Percentiles rank a stretch among this genome's conserved stretches.
Evolutionary conservation across 306 rosid species (phyloP).

Genomic region (Aeschynomene evenia): DNA sequence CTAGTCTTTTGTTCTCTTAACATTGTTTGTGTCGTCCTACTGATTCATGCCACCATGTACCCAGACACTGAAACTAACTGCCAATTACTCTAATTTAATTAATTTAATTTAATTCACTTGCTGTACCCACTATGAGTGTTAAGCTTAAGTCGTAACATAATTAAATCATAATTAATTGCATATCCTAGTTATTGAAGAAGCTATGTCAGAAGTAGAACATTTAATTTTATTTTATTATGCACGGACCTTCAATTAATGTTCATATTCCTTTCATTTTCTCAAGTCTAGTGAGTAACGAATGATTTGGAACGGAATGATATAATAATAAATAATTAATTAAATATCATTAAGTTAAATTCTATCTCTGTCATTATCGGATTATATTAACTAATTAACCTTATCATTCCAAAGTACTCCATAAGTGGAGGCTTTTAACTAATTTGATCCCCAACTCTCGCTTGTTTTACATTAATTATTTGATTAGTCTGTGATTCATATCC

Average conservation of each 20-base stretch:
- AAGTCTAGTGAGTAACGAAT: constrained; percentile 40
- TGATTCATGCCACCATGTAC: constrained; percentile 36
- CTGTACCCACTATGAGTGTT: not conserved
- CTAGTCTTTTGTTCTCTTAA: not conserved
- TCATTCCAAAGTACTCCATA: constrained; percentile 22
- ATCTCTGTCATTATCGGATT: constrained; percentile 26
- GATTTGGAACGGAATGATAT: constrained; percentile 1
- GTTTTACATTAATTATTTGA: not conserved
- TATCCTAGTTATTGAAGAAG: constrained; percentile 25
- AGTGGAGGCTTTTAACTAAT: constrained; percentile 8
- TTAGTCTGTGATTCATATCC: not conserved
- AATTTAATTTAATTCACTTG: constrained; percentile 21
- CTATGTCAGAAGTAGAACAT: constrained; percentile 7
- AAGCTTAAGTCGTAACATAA: not conserved
- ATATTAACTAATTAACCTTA: constrained; percentile 4
- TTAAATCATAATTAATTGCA: constrained; percentile 11
- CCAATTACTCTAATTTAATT: no score
- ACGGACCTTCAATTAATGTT: not conserved
- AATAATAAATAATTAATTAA: no score
- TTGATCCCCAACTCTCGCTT: constrained; percentile 6
- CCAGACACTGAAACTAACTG: constrained; percentile 26
- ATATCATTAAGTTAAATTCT: constrained; percentile 1
- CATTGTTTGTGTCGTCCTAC: constrained; percentile 55
- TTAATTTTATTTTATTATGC: constrained; percentile 7
- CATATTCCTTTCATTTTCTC: constrained; percentile 21